These are phyloP conservation scores for Talaromyces stipitatus DNA, from an alignment of 495 filamentous ascomycete species.

Conservation along the genomic window DNA sequence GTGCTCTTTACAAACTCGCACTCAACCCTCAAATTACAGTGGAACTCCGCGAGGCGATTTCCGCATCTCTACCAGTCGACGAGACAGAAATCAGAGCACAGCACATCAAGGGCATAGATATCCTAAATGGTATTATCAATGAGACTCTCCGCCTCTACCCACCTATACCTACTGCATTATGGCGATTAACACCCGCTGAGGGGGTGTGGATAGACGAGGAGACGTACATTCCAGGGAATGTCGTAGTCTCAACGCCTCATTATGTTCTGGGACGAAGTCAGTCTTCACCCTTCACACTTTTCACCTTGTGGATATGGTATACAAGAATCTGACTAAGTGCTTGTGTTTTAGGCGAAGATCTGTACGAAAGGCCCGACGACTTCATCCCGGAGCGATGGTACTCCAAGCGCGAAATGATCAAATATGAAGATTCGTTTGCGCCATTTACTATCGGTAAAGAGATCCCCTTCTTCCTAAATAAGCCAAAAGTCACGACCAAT, in stretches of 20 bases:
- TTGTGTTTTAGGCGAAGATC: not conserved
- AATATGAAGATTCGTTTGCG: conserved; percentile 8
- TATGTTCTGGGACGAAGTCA: conserved; percentile 24
- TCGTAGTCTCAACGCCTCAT: conserved; percentile 20
- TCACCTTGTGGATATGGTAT: too few relatives aligned
- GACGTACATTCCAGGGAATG: conserved; percentile 19
- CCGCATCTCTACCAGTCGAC: not conserved
- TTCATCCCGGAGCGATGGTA: conserved; percentile 51
- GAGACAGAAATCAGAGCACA: conserved; percentile 5
- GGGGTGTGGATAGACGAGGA: conserved; percentile 18
- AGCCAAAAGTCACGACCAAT: not conserved
- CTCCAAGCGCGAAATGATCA: conserved; percentile 15
- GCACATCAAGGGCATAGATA: not conserved
- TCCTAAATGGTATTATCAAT: conserved; percentile 40
- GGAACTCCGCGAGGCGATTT: conserved; percentile 12
- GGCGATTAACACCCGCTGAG: conserved; percentile 19
- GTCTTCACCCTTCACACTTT: not conserved
- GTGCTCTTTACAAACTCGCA: conserved; percentile 32
- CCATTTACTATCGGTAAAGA: conserved; percentile 1
- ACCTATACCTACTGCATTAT: conserved; percentile 7
- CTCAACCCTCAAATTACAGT: conserved; percentile 10
- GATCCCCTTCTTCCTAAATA: too few relatives aligned
- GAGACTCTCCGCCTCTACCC: conserved; percentile 39
- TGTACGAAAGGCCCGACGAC: conserved; percentile 23
- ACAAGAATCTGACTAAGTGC: not conserved